These are phyloP conservation scores for Friedmanniomyces simplex DNA, from an alignment of 495 filamentous ascomycete species.

Conservation along the genomic window DNA sequence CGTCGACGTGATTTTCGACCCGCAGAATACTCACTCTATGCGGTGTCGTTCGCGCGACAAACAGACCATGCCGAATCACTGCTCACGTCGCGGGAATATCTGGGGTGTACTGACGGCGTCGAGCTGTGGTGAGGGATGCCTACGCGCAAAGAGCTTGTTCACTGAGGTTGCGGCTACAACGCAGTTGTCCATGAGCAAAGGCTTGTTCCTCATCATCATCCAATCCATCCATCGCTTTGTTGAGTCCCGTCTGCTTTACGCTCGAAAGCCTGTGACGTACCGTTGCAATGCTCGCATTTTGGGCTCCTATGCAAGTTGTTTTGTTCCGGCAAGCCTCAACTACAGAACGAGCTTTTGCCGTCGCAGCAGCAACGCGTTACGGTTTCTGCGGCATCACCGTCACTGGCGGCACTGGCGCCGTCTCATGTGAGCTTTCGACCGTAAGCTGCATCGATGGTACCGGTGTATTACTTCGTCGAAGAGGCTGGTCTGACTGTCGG, in stretches of 20 bases:
- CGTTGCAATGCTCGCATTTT: slow-evolving; percentile 43
- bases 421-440: background rate
- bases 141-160: slow-evolving; percentile 32
- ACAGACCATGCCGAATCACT: slow-evolving; percentile 18
- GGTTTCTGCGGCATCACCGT: background rate
- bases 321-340: slow-evolving; percentile 18
- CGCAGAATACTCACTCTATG: slow-evolving; percentile 46
- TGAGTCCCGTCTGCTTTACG: slow-evolving; percentile 54
- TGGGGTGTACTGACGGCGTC: background rate
- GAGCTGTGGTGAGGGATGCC: slow-evolving; percentile 31
- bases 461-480: background rate
- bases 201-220: slow-evolving; percentile 49
- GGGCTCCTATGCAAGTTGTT: slow-evolving; percentile 49
- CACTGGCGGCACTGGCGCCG: background rate
- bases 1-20: slow-evolving; percentile 48
- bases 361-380: background rate
- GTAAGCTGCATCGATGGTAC: background rate
- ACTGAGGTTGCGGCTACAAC: slow-evolving; percentile 43
- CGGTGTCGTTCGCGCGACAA: slow-evolving; percentile 53
- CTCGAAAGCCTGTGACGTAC: slow-evolving; percentile 51
- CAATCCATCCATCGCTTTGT: slow-evolving; percentile 53
- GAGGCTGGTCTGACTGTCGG: background rate
- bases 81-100: background rate
- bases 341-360: background rate
- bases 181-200: slow-evolving; percentile 41